Evolutionary conservation across 1,284 basidiomycete species (phyloP).

Genomic region (Ganoderma meredithae): DNA sequence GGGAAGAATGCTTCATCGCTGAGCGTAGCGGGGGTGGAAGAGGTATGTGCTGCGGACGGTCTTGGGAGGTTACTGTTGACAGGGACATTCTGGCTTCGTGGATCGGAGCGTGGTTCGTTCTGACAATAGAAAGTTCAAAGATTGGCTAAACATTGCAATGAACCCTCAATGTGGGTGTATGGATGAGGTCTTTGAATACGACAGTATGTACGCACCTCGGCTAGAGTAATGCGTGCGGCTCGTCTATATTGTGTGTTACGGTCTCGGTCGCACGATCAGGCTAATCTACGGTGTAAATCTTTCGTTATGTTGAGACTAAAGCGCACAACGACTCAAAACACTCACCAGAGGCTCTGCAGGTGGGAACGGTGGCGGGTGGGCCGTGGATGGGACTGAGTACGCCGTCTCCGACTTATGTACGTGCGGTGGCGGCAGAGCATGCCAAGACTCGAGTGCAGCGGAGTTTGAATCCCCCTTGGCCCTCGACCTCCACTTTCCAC

Average conservation of each 20-base stretch:
- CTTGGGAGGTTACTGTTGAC: slow-evolving; percentile 34
- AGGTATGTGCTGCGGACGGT: slow-evolving; percentile 38
- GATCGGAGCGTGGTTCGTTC: background rate
- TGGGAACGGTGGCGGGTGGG: slow-evolving; percentile 7
- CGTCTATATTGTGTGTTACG: background rate
- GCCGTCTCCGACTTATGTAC: slow-evolving; percentile 11
- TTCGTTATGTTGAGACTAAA: background rate
- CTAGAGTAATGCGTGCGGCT: background rate
- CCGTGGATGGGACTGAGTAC: slow-evolving; percentile 9
- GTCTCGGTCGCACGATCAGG: background rate
- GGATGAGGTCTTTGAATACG: background rate
- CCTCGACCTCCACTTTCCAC: slow-evolving; percentile 22
- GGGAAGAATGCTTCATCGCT: slow-evolving; percentile 54
- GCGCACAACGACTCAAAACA: background rate
- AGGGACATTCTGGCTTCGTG: background rate
- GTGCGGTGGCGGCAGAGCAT: background rate
- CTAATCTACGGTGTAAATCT: background rate
- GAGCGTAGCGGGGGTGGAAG: slow-evolving; percentile 49
- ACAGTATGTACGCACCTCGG: background rate
- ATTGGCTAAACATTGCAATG: background rate
- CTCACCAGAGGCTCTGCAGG: background rate
- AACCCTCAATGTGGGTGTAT: background rate
- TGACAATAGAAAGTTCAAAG: background rate
- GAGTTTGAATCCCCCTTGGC: slow-evolving; percentile 31
- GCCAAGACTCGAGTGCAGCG: slow-evolving; percentile 13